Evolutionary conservation across 1,284 basidiomycete genomes (phyloP).

Genomic region (Gymnopus androsaceus): DNA sequence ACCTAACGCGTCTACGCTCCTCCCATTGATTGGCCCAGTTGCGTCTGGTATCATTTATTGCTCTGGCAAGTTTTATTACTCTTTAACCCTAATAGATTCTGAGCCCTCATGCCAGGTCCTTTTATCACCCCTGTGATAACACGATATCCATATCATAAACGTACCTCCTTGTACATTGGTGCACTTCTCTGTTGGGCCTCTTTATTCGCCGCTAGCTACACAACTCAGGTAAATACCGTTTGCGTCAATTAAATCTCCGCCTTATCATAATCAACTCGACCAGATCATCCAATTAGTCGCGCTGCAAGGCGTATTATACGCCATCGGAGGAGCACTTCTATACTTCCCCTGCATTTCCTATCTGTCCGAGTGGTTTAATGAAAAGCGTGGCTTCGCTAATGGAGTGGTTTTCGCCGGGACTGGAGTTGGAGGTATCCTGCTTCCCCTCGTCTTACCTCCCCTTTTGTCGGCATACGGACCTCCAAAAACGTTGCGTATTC

Average conservation of each 20-base stretch:
- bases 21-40: slow-evolving; percentile 16
- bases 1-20: slow-evolving; percentile 2
- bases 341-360: slow-evolving; percentile 38
- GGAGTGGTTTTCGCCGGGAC: slow-evolving; percentile 44
- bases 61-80: slow-evolving; percentile 34
- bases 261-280: slow-evolving; percentile 15
- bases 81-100: slow-evolving; percentile 1
- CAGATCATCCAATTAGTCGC: slow-evolving; percentile 37
- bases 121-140: slow-evolving; percentile 30
- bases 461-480: slow-evolving; percentile 32
- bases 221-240: slow-evolving; percentile 25
- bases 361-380: slow-evolving; percentile 46
- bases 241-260: not conserved
- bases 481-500: slow-evolving; percentile 29
- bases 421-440: slow-evolving; percentile 39
- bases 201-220: slow-evolving; percentile 37
- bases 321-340: slow-evolving; percentile 40
- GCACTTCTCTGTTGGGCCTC: slow-evolving; percentile 29
- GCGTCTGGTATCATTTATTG: slow-evolving; percentile 21
- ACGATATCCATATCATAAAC: slow-evolving; percentile 32
- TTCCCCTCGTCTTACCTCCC: slow-evolving; percentile 31
- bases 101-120: slow-evolving; percentile 17
- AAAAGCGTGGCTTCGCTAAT: slow-evolving; percentile 40
- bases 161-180: slow-evolving; percentile 34
- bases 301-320: slow-evolving; percentile 43